A percentile compares a stretch with the other conserved stretches of the same genome.
These are phyloP conservation scores for Apiosordaria backusii DNA, from an alignment of 495 filamentous ascomycete genomes.

Conservation along the genomic window DNA sequence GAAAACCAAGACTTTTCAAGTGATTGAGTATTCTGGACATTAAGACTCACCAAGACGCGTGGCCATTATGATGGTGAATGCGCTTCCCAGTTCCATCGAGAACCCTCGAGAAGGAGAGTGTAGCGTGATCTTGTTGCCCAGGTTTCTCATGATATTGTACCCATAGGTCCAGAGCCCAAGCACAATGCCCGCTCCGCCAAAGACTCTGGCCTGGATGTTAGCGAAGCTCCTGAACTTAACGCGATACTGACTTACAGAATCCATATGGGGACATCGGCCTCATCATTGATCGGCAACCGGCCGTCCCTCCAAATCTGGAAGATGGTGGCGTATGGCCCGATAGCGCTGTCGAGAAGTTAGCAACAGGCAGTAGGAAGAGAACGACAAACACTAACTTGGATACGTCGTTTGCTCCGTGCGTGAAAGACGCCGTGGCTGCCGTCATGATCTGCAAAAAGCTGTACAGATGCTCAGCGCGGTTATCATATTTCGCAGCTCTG, in stretches of 20 bases:
- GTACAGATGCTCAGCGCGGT: conserved; percentile 71
- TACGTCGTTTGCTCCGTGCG: conserved; percentile 77
- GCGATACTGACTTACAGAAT: conserved; percentile 49
- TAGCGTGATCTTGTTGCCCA: conserved; percentile 69
- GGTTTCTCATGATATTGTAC: conserved; percentile 64
- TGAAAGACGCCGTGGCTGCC: conserved; percentile 68
- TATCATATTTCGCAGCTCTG: conserved; percentile 64
- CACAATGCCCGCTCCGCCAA: conserved; percentile 56
- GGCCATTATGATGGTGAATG: conserved; percentile 63
- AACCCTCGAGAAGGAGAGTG: conserved; percentile 66
- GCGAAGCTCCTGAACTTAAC: not conserved
- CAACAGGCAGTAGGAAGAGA: conserved; percentile 64
- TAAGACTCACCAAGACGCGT: conserved; percentile 41
- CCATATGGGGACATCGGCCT: conserved; percentile 60
- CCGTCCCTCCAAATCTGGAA: conserved; percentile 61
- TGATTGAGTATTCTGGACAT: no score
- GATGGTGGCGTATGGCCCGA: conserved; percentile 68
- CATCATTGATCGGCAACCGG: conserved; percentile 39
- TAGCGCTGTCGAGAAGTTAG: conserved; percentile 45
- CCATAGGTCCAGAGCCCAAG: conserved; percentile 68
- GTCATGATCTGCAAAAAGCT: conserved; percentile 71
- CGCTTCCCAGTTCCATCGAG: conserved; percentile 64
- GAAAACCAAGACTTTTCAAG: not conserved
- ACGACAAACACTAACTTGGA: conserved; percentile 41
- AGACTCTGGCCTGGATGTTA: conserved; percentile 20